Base-by-base conservation (phyloP, 2,329 filamentous ascomycete species). In the Aspergillus sp. region DNA sequence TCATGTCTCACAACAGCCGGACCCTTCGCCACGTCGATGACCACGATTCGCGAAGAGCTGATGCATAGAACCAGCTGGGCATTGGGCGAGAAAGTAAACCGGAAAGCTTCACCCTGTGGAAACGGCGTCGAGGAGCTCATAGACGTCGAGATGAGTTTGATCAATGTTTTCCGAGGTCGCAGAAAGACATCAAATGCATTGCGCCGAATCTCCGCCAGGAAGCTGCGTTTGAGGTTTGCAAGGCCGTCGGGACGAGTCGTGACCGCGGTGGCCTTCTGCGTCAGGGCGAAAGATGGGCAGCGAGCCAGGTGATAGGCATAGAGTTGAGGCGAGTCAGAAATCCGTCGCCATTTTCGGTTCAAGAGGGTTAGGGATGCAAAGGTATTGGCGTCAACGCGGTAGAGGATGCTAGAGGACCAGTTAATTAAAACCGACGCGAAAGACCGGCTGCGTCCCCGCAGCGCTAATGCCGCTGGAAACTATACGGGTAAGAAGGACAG, bases 21-120 rank as follows among this genome's bases (percentile, higher is more conserved):
- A 42, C 85, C 75, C 1, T 80, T 80, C 22, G 84, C 82, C 3
- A 90, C 80, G 71, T 94, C 88, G 54, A 96, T 79, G 36, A 96
- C 85, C 67, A 93, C 90, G 64, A 96, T 90, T 58, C 92, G 84
- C 12, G 91, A 93, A 42, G 92, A 96, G 74, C 91, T 96, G 73
- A 92, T 90, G 54, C 90, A 91, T 46, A 96, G 83, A 31, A 96
- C 77, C 66, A 88, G 85, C 65, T 89, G 87, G 2, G 91, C 91
- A 56, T 84, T 86, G 6, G 90, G 87, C 2, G 92, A 96, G 60
- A 91, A 86, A 63, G 85, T 87, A 74, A 96, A 96, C 56, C 91
- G 90, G 78, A 96, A 91, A 50, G 91, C 91, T 74, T 96, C 92
- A 32, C 91, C 90, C 36, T 90, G 89, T 1, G 91, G 92, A 62